These are phyloP conservation scores for Yamadazyma olivae DNA, from an alignment of 805 yeast species.

Conservation along the genomic window DNA sequence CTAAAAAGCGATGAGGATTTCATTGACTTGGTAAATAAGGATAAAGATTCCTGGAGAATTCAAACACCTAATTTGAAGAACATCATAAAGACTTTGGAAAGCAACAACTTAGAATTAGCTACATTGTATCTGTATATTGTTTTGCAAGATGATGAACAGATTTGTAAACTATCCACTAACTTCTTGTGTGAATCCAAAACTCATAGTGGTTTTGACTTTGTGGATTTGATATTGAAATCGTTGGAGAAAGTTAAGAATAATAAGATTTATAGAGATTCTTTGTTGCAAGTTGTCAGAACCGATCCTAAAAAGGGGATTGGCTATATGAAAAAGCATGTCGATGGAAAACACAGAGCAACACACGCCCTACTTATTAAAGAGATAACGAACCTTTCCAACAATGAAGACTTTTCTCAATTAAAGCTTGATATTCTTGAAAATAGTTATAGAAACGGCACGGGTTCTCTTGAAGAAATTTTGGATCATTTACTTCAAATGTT, in stretches of 20 bases:
- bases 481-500: constrained; percentile 22
- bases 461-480: constrained; percentile 22
- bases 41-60: constrained; percentile 13
- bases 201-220: background rate
- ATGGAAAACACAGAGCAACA: constrained; percentile 20
- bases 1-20: constrained; percentile 8
- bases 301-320: constrained; percentile 26
- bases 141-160: constrained; percentile 7
- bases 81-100: constrained; percentile 6
- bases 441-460: constrained; percentile 18
- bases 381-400: constrained; percentile 17
- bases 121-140: constrained; percentile 9
- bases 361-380: constrained; percentile 31
- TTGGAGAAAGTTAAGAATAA: constrained; percentile 16
- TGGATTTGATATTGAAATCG: constrained; percentile 7
- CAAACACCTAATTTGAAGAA: constrained; percentile 3
- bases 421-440: constrained; percentile 36
- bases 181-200: constrained; percentile 1
- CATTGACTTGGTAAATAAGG: constrained; percentile 13
- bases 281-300: constrained; percentile 29
- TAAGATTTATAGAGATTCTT: constrained; percentile 24
- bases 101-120: constrained; percentile 6
- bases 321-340: constrained; percentile 28
- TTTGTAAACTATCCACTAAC: constrained; percentile 4
- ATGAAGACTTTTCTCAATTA: constrained; percentile 24